phyloP scores from a whole-genome alignment of 2,329 filamentous ascomycete species.

The Aphanocladium album region DNA sequence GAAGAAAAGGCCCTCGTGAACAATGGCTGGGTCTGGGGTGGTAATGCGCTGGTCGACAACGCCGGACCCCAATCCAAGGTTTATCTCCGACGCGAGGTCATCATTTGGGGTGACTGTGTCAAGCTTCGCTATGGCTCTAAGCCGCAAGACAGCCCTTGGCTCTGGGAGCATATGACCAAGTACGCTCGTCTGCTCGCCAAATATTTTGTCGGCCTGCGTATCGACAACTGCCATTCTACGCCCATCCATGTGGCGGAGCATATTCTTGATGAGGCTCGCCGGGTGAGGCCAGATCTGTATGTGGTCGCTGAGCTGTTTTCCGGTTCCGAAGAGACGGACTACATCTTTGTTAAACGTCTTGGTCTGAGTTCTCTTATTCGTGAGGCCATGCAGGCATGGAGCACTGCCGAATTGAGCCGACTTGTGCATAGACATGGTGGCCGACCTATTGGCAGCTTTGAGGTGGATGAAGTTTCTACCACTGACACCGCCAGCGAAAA shows the following conservation, averaged over 20 bases:
- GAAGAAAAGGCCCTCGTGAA: slow-evolving; percentile 81
- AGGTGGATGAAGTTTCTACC: slow-evolving; percentile 78
- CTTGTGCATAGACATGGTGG: slow-evolving; percentile 92
- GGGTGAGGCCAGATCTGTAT: slow-evolving; percentile 80
- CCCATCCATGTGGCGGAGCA: slow-evolving; percentile 92
- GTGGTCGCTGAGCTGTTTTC: slow-evolving; percentile 95
- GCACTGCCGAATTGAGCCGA: slow-evolving; percentile 84
- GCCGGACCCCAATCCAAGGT: slow-evolving; percentile 83
- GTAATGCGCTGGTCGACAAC: slow-evolving; percentile 89
- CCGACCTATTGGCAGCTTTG: slow-evolving; percentile 92
- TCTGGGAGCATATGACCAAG: slow-evolving; percentile 94
- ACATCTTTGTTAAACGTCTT: slow-evolving; percentile 88
- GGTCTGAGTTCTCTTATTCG: slow-evolving; percentile 88
- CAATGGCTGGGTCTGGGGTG: slow-evolving; percentile 99
- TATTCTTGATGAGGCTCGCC: slow-evolving; percentile 87
- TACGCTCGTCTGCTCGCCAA: slow-evolving; percentile 91
- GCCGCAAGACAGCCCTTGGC: slow-evolving; percentile 80
- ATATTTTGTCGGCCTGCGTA: slow-evolving; percentile 91
- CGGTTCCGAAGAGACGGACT: slow-evolving; percentile 92
- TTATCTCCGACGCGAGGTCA: slow-evolving; percentile 94
- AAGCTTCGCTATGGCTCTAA: slow-evolving; percentile 85
- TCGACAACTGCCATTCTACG: slow-evolving; percentile 97
- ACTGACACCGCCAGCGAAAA: slow-evolving; percentile 36
- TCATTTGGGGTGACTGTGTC: slow-evolving; percentile 97
- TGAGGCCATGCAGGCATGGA: slow-evolving; percentile 98